Percentiles rank a stretch among this genome's conserved stretches.
Evolutionary conservation across 176 grass and related monocot genomes (phyloP).

Genomic region (Triticum timopheevii): DNA sequence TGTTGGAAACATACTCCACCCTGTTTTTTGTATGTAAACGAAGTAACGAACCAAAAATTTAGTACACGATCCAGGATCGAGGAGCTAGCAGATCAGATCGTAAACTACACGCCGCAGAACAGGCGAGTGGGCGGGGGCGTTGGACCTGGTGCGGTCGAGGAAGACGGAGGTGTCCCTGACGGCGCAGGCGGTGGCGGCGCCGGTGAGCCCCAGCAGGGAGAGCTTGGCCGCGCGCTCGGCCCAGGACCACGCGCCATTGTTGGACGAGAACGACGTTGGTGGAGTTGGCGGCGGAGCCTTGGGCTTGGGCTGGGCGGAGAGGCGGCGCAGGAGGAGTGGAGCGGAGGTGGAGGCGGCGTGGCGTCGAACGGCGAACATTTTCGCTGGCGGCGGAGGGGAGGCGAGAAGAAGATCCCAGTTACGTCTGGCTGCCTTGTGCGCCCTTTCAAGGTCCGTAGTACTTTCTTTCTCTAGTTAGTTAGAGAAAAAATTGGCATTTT

Average conservation of each 20-base stretch:
- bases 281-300: background rate
- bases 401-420: background rate
- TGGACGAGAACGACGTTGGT: background rate
- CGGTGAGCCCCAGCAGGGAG: conserved; percentile 41
- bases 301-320: conserved; percentile 19
- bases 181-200: conserved; percentile 35
- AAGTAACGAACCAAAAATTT: no score
- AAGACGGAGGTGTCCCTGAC: conserved; percentile 40
- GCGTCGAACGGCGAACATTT: conserved; percentile 43
- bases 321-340: background rate
- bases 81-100: no score
- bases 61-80: no score
- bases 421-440: no score
- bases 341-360: background rate
- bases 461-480: no score
- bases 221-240: conserved; percentile 8
- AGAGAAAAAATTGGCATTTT: no score
- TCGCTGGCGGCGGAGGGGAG: background rate
- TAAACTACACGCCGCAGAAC: no score
- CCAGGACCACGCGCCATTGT: conserved; percentile 11
- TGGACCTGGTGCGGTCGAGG: conserved; percentile 45
- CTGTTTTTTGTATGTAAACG: no score
- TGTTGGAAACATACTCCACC: no score
- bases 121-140: background rate
- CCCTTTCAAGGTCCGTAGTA: no score